Conservation (phyloP, 371 early-diverging fungal species). For the Cladochytrium tenue region DNA sequence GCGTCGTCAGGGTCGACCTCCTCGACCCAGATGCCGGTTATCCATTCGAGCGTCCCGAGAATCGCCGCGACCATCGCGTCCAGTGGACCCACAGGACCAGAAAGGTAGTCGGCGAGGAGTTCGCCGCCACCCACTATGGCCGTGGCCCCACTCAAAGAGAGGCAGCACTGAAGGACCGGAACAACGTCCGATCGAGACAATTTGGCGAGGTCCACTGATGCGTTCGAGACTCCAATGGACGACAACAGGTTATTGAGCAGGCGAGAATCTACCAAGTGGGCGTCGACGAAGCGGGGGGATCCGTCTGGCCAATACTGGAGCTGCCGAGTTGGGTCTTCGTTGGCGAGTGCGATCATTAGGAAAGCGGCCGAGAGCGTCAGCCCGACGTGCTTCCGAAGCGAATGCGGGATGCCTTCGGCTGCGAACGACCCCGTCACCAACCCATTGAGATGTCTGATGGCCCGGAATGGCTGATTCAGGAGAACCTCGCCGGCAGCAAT, state of each 20-base stretch:
- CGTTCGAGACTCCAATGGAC: neutral
- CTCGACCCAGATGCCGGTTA: conserved; percentile 5
- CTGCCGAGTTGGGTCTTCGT: conserved; percentile 1
- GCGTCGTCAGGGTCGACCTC: conserved; percentile 6
- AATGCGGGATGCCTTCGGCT: neutral
- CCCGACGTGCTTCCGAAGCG: conserved; percentile 1
- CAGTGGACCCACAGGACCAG: neutral
- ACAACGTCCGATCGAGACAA: conserved; percentile 3
- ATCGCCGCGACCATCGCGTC: conserved; percentile 3
- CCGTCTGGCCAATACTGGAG: neutral
- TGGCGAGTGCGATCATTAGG: conserved; percentile 7
- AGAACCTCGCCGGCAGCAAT: conserved; percentile 10
- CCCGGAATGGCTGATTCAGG: conserved; percentile 6
- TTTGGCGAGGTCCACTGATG: neutral
- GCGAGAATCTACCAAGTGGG: neutral
- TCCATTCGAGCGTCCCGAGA: conserved; percentile 12
- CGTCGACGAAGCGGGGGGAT: neutral
- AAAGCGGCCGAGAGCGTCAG: conserved; percentile 8
- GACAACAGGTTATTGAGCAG: neutral
- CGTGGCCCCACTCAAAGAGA: neutral
- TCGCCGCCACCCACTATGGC: neutral
- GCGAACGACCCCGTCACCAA: neutral
- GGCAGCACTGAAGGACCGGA: neutral
- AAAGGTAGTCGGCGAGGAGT: neutral
- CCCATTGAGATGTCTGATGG: neutral